Evolutionary conservation across 495 filamentous ascomycete genomes (phyloP), one percentile per base, ranked within the genome.

Genomic region (Aspergillus sparsus): DNA sequence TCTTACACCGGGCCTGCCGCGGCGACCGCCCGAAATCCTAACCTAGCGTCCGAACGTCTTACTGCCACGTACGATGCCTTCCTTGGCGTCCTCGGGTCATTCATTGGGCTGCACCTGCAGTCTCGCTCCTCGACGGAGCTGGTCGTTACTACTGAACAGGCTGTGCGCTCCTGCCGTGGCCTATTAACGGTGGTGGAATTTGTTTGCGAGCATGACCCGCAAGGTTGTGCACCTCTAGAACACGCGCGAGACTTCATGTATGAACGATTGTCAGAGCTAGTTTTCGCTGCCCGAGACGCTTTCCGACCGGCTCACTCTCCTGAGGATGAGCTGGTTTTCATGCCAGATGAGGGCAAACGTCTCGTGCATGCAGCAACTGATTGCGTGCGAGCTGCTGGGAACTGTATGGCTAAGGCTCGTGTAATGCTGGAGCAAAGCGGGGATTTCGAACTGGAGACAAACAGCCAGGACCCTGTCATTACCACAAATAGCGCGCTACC

Each of bases 51-150:
- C 4, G 79, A 82, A 58, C 87, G 87, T 61, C 82, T 98, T 35
- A 86, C 83, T 61, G 76, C 80, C 41, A 85, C 87, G 34, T 92
- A 97, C 72, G 93, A 98, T 74, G 80, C 81, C 12, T 95, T 97
- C 70, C 81, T 98, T 36, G 91, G 92, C 33, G 87, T 89, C 65
- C 83, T 98, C 47, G 92, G 90, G 41, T 92, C 89, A 9, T 96
- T 97, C 68, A 92, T 97, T 73, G 94, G 95, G 12, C 78, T 96
- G 34, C 91, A 96, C 64, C 82, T 96, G 55, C 91, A 97, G 68
- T 92, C 91, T 7, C 89, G 93, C 57, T 93, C 92, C 15, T 88
- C 91, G 16, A 83, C 89, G 0, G 91, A 96, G 65, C 83, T 98
- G 18, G 84, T 91, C 35, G 68, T 85, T 15, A 87, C 83, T 21